Conservation (phyloP, 495 filamentous ascomycete genomes). For the Aspergillus olivimuriae region DNA sequence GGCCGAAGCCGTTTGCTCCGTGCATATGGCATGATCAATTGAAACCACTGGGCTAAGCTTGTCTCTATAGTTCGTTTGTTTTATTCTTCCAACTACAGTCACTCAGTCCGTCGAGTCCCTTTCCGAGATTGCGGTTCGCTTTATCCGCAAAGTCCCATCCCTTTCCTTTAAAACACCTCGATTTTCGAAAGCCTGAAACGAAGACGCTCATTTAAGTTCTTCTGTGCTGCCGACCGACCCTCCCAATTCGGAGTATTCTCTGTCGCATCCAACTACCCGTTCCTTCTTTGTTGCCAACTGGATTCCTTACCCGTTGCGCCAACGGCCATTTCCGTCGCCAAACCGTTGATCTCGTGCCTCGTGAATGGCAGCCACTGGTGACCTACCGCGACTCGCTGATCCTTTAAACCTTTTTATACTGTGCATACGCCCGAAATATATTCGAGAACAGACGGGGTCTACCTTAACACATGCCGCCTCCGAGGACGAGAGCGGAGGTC, state of each 20-base stretch:
- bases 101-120: background rate
- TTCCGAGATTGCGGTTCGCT: background rate
- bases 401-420: constrained; percentile 1
- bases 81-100: background rate
- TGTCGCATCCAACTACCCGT: too few relatives aligned
- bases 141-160: background rate
- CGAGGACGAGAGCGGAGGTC: constrained; percentile 76
- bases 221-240: too few relatives aligned
- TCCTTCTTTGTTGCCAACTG: too few relatives aligned
- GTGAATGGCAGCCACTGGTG: constrained; percentile 20
- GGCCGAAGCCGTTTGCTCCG: too few relatives aligned
- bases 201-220: too few relatives aligned
- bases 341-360: constrained; percentile 4
- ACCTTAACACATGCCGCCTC: constrained; percentile 49
- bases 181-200: too few relatives aligned
- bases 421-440: constrained; percentile 10
- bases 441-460: constrained; percentile 23
- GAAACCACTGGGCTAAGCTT: too few relatives aligned
- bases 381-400: constrained; percentile 1
- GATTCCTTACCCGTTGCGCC: background rate
- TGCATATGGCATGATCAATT: too few relatives aligned
- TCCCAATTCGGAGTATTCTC: too few relatives aligned
- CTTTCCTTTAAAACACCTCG: background rate
- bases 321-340: background rate
- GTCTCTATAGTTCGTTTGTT: background rate